Conservation (phyloP, 1,284 basidiomycete genomes). For the Marasmius sp. region DNA sequence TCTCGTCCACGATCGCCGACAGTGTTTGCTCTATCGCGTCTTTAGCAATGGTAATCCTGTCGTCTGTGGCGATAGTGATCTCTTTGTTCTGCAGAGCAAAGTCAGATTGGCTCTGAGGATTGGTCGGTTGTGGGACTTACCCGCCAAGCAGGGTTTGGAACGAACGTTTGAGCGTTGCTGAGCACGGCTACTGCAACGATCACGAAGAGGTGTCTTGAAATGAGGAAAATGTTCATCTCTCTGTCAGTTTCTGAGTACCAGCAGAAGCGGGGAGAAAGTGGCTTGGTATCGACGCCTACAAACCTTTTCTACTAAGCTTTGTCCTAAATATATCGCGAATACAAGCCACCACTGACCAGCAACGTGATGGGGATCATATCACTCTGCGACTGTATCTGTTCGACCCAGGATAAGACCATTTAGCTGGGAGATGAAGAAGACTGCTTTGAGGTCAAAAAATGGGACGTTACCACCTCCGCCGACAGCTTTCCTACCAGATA, state of each 20-base stretch:
- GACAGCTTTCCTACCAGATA: no score
- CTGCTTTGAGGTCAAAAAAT: no score
- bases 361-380: no score
- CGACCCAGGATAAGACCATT: no score
- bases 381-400: no score
- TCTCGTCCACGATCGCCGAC: not conserved
- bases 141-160: not conserved
- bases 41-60: constrained; percentile 6
- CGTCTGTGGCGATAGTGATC: constrained; percentile 1
- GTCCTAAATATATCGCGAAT: no score
- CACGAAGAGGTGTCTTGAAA: not conserved
- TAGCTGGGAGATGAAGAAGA: no score
- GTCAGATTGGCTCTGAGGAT: not conserved
- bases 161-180: not conserved
- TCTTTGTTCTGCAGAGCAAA: constrained; percentile 3
- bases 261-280: no score
- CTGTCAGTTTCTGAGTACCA: no score
- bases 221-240: not conserved
- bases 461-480: no score
- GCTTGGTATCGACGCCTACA: no score
- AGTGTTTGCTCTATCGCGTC: constrained; percentile 5
- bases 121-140: not conserved
- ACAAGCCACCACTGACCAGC: not conserved
- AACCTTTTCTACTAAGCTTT: no score
- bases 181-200: not conserved